A percentile compares a stretch with the other conserved stretches of the same genome.
These are phyloP conservation scores for Fremontodendron californicum DNA, from an alignment of 345 rosid genomes.

Conservation along the genomic window DNA sequence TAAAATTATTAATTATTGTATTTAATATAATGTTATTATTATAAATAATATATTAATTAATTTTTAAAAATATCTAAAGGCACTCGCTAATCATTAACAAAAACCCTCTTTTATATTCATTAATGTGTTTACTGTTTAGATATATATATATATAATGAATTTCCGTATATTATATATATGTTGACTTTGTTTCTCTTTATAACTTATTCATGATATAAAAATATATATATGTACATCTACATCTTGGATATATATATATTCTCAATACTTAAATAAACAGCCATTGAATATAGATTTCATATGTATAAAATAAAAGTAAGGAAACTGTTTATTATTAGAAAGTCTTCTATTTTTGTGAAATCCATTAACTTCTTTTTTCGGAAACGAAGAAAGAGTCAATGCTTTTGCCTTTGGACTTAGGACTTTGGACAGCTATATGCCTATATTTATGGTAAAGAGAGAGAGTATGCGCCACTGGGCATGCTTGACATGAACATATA, in stretches of 20 bases:
- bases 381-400: neutral
- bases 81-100: no score
- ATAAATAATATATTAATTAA: no score
- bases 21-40: no score
- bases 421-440: neutral
- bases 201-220: neutral
- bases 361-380: neutral
- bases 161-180: neutral
- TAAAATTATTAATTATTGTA: no score
- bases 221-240: neutral
- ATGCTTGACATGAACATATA: neutral
- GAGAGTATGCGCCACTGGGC: neutral
- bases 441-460: neutral
- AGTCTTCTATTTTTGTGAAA: neutral
- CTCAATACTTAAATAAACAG: neutral
- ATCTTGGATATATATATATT: neutral
- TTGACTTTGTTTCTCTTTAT: neutral
- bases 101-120: no score
- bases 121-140: neutral
- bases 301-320: no score
- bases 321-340: neutral
- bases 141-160: neutral
- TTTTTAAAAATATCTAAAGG: no score
- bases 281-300: neutral
- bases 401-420: neutral